These are phyloP conservation scores for Ustulina deusta DNA, from an alignment of 2,329 filamentous ascomycete species.

Conservation along the genomic window DNA sequence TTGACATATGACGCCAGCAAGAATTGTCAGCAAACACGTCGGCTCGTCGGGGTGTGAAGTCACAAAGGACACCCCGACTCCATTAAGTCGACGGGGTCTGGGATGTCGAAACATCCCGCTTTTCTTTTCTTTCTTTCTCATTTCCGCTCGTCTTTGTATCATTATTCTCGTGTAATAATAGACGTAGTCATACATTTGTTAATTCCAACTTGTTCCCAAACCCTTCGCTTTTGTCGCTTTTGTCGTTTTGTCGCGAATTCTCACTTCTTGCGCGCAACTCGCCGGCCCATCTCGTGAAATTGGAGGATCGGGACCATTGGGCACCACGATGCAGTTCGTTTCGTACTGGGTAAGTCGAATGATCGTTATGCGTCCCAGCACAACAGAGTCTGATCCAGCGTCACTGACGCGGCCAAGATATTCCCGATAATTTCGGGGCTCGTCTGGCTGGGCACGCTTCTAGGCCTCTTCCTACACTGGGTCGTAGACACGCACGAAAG, in stretches of 20 bases:
- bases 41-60: slow-evolving; percentile 34
- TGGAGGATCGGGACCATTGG: background rate
- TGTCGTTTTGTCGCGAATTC: background rate
- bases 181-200: slow-evolving; percentile 1
- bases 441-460: slow-evolving; percentile 74
- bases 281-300: background rate
- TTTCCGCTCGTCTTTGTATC: background rate
- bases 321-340: slow-evolving; percentile 42
- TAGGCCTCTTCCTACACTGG: slow-evolving; percentile 80
- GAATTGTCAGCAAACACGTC: slow-evolving; percentile 15
- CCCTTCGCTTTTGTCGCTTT: background rate
- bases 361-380: background rate
- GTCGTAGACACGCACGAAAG: slow-evolving; percentile 64
- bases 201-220: background rate
- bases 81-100: slow-evolving; percentile 18
- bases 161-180: background rate
- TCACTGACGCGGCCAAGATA: slow-evolving; percentile 50
- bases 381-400: too few species aligned
- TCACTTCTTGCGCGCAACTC: background rate
- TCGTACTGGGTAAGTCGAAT: slow-evolving; percentile 48
- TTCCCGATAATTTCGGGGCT: slow-evolving; percentile 76
- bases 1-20: slow-evolving; percentile 33
- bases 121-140: slow-evolving; percentile 2
- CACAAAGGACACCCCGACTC: slow-evolving; percentile 13
- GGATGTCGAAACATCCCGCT: slow-evolving; percentile 23